phyloP scores from a whole-genome alignment of 1,284 basidiomycete species.

The Peniophora sp. region DNA sequence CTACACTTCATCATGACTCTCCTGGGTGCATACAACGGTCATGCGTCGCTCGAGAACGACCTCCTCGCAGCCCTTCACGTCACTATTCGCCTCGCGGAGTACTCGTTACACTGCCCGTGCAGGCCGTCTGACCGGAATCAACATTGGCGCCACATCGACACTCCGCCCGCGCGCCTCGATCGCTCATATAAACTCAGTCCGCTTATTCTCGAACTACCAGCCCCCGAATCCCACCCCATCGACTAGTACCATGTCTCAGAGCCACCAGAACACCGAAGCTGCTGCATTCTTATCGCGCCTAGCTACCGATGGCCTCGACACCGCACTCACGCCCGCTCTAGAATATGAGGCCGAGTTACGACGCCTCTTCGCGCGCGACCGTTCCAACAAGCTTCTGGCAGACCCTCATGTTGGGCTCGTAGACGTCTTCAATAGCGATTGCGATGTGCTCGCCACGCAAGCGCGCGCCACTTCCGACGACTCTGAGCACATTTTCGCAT shows the following conservation, averaged over 20 bases:
- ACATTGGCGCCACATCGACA: too few species aligned
- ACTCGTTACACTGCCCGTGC: too few species aligned
- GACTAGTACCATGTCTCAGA: conserved; percentile 12
- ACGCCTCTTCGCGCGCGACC: conserved; percentile 46
- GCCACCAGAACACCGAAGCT: background rate
- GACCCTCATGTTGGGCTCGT: conserved; percentile 48
- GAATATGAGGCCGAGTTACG: conserved; percentile 34
- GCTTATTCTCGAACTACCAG: too few species aligned
- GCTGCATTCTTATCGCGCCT: background rate
- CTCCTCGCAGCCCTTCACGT: too few species aligned
- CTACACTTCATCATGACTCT: too few species aligned
- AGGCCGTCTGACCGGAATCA: too few species aligned
- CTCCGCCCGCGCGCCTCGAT: too few species aligned
- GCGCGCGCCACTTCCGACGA: conserved; percentile 18
- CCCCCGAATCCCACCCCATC: too few species aligned
- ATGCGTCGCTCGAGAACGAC: too few species aligned
- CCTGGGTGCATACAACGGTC: too few species aligned
- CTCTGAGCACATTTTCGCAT: background rate
- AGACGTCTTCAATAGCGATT: conserved; percentile 43
- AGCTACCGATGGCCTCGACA: background rate
- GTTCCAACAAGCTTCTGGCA: conserved; percentile 29
- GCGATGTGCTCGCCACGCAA: conserved; percentile 33
- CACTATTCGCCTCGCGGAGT: too few species aligned
- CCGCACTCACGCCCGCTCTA: background rate
- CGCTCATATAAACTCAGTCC: too few species aligned